A percentile compares a stretch with the other conserved stretches of the same genome.
Evolutionary conservation across 306 rosid genomes (phyloP).

Genomic region (Quercus bicolor): DNA sequence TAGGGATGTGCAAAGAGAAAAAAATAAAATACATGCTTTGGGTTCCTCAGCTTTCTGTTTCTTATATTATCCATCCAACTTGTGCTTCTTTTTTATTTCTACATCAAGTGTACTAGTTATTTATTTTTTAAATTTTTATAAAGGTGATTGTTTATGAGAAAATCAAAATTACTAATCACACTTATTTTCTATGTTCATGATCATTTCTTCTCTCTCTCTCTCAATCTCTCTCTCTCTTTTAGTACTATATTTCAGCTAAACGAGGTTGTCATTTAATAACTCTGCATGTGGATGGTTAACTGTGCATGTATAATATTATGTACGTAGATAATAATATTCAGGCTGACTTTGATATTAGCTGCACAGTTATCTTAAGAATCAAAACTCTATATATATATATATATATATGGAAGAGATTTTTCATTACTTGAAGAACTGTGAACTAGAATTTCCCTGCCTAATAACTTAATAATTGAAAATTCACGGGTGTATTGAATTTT

Average conservation of each 20-base stretch:
- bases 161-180: conserved; percentile 8
- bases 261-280: conserved; percentile 57
- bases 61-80: conserved; percentile 51
- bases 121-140: conserved; percentile 9
- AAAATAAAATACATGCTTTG: conserved; percentile 43
- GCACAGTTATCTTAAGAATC: not conserved
- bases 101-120: conserved; percentile 1
- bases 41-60: conserved; percentile 63
- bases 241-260: conserved; percentile 39
- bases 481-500: not conserved
- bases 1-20: conserved; percentile 49
- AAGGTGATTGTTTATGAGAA: conserved; percentile 7
- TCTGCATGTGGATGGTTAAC: conserved; percentile 44
- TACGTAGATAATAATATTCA: not conserved
- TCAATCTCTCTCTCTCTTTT: not conserved
- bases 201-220: not conserved
- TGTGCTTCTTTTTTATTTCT: conserved; percentile 30
- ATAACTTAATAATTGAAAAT: not conserved
- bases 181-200: conserved; percentile 18
- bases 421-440: not conserved
- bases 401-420: not conserved
- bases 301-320: conserved; percentile 22
- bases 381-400: not conserved
- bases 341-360: not conserved
- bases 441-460: not conserved